Base-by-base conservation (phyloP, 1,284 basidiomycete genomes). In the Sanghuangporus baumii region DNA sequence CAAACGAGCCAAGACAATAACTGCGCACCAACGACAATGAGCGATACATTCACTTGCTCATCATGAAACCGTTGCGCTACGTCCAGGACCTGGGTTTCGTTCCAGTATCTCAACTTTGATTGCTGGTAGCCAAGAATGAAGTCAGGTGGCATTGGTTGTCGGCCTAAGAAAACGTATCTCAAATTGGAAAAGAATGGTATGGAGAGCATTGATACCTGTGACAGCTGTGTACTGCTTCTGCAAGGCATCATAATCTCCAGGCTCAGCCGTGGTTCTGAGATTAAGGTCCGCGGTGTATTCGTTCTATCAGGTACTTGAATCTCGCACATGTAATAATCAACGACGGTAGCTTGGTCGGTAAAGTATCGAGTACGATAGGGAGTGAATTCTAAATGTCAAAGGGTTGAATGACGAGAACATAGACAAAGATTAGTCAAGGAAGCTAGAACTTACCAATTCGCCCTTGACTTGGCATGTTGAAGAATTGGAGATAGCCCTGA, bases 91-190 rank as follows among this genome's bases (percentile, higher is more conserved):
- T 78, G 75, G 0, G 73, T 71, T 62, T 78, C 73, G 60, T 78
- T 77, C 66, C 69, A 77, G 62, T 78, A 78, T 37, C 76, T 70
- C n/a, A 78, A 69, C 63, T 77, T 78, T 7, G 76, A 77, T 67
- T 78, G 76, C 65, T 77, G 76, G 58, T 75, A 78, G 41, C 76
- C 76, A 8, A 76, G 67, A 31, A 72, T 70, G 57, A 74, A 77
- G 38, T 77, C 75, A 2, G 76, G 76, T 12, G 76, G 76, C 6
- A 71, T 74, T 0, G 76, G 76, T 65, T 78, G 76, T 46, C 76
- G 73, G 2, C 75, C 75, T 75, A 40, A 31, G 16, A 46, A 8
- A 41, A 12, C 3, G n/a, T 2, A 41, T n/a, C 6, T 46, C 16
- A n/a, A 6, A 2, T 46, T 6, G 14, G 43, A 46, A 6, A 46